Conservation (phyloP, 768 basidiomycete species). For the Leucosporidium scottii region DNA sequence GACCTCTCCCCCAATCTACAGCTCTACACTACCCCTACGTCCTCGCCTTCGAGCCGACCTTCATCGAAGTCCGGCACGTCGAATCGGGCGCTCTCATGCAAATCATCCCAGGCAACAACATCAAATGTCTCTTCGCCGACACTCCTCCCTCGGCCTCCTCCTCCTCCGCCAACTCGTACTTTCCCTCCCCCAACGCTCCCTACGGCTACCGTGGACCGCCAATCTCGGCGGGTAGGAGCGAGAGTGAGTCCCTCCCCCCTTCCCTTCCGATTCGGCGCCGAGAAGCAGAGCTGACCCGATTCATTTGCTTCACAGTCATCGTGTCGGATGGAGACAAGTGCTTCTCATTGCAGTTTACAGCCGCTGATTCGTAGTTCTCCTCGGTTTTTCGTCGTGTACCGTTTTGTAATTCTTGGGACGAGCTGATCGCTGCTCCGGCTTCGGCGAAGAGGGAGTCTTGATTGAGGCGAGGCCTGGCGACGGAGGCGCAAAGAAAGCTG, state of each 20-base stretch:
- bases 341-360: too few relatives aligned
- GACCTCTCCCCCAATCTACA: slow-evolving; percentile 40
- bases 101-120: slow-evolving; percentile 58
- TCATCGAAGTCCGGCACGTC: slow-evolving; percentile 93
- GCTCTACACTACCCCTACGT: slow-evolving; percentile 95
- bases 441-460: too few relatives aligned
- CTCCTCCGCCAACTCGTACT: slow-evolving; percentile 41
- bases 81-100: slow-evolving; percentile 86
- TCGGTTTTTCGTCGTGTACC: too few relatives aligned
- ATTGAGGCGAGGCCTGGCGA: too few relatives aligned
- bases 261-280: background rate
- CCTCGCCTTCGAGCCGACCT: slow-evolving; percentile 89
- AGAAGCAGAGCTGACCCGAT: background rate
- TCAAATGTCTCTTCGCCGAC: slow-evolving; percentile 86
- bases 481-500: too few relatives aligned
- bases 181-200: slow-evolving; percentile 7
- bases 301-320: slow-evolving; percentile 9
- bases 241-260: slow-evolving; percentile 3
- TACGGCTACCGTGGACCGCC: slow-evolving; percentile 12
- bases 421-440: too few relatives aligned
- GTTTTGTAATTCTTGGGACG: too few relatives aligned
- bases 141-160: slow-evolving; percentile 79
- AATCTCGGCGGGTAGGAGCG: slow-evolving; percentile 11
- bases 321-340: slow-evolving; percentile 23
- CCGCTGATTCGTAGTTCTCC: too few relatives aligned